Base-by-base conservation (phyloP, 495 filamentous ascomycete genomes). In the Aspergillus biplanus region DNA sequence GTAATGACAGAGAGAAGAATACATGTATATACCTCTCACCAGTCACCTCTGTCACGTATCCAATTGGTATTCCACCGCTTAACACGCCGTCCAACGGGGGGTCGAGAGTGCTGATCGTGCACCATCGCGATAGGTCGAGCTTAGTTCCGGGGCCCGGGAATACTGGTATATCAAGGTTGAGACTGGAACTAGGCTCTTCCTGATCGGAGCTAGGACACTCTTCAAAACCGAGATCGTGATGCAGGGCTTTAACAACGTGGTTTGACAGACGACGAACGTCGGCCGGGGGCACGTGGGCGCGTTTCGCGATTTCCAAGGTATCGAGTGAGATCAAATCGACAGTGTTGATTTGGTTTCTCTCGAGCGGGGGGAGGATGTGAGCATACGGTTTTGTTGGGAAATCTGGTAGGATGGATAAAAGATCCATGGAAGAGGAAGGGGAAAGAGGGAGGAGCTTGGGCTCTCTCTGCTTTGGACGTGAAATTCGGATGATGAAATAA, bases 281-380 rank as follows among this genome's bases (percentile, higher is more conserved):
- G 33, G 89, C 84, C 7, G 93, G 78, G 4, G 93, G 92, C 6
- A 96, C 82, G 65, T 91, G 89, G 33, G 92, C 92, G 70, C 92
- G 88, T 76, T 90, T 94, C 53, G 92, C 91, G 69, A 99, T 85
- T 68, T 96, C 92, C 56, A 90, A 80, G 7, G 86, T 82, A 73
- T 97, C 90, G 65, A 96, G 87, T 1, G 90, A 91, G 67, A 99
- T 82, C 39, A 99, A 87, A 71, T 99, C 95, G 64, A 87, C 88
- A 31, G 88, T 91, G 6, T 89, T 92, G 70, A 97, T 80, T 33
- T 79, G 73, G 70, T 86, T 81, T 70, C 86, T 85, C 74, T 97
- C 93, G 39, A 97, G 81, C 1, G 88, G 87, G 2, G 92, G 89
- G 31, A 97, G 78, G 16, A 97, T 88, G 69, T 89, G 86, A 6